phyloP scores from a whole-genome alignment of 768 basidiomycete genomes.

The Nevesoporus exiguus region DNA sequence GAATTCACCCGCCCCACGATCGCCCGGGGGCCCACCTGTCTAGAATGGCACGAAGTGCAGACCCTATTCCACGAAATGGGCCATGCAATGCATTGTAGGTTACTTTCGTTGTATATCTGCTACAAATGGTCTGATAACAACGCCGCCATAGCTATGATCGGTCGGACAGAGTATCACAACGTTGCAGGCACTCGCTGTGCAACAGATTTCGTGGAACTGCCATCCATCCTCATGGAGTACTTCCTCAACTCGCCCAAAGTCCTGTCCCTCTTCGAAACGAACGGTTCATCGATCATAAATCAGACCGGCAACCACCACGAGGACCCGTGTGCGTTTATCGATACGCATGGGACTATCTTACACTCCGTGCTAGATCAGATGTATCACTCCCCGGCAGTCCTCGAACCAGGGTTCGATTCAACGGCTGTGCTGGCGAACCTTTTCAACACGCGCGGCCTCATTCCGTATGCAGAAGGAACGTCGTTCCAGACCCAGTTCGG shows the following conservation, averaged over 20 bases:
- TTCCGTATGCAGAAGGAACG: constrained; percentile 81
- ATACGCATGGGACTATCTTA: constrained; percentile 87
- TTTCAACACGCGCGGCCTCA: constrained; percentile 66
- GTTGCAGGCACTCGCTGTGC: constrained; percentile 97
- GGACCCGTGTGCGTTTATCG: constrained; percentile 79
- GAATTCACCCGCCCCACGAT: constrained; percentile 71
- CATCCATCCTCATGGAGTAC: constrained; percentile 98
- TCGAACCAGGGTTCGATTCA: constrained; percentile 63
- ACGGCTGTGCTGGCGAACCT: constrained; percentile 62
- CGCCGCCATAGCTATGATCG: constrained; percentile 80
- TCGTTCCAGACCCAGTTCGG: constrained; percentile 96
- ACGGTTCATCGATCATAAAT: constrained; percentile 42
- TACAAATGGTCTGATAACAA: constrained; percentile 4
- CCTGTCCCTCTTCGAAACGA: constrained; percentile 68
- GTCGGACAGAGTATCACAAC: constrained; percentile 95
- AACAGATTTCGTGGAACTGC: constrained; percentile 97
- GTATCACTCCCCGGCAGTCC: constrained; percentile 74
- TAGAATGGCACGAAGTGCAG: constrained; percentile 91
- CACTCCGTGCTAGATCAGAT: constrained; percentile 86
- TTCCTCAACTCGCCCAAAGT: constrained; percentile 85
- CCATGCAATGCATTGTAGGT: constrained; percentile 98
- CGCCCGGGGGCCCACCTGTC: constrained; percentile 60
- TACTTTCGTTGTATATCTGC: neutral
- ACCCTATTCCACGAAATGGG: constrained; percentile 99
- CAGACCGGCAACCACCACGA: constrained; percentile 64